Base-by-base conservation (phyloP, 2,329 filamentous ascomycete species). In the Achaetomium macrosporum region DNA sequence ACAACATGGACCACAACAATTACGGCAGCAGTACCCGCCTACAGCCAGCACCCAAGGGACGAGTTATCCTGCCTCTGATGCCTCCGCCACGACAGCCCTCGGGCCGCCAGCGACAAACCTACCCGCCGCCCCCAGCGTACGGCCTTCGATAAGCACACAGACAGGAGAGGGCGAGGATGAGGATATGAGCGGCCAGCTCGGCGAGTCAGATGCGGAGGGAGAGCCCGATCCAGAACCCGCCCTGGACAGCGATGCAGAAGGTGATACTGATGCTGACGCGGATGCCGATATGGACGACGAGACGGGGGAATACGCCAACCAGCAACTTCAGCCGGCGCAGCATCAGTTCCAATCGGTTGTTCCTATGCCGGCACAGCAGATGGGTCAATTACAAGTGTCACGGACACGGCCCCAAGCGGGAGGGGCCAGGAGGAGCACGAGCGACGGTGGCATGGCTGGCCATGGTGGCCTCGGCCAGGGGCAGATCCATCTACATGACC, bases 231-330 rank as follows among this genome's bases (percentile, higher is more conserved):
- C 37, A 30, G 42, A 49, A 20, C 65, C 65, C 3, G 67, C 68
- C 42, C 61, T 59, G 40, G 71, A 73, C 30, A 64, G 71, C 50
- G 70, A 74, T 51, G 71, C 69, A 4, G 71, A 63, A n/a, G 68
- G 65, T 3, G 69, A 63, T 20, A 49, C 51, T 2, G 57, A 58
- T 16, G 40, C 55, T 47, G 61, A 64, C 31, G 67, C 65, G 1
- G 66, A 37, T n/a, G 35, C 15, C 35, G 75, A 77, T 52, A 83
- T 83, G 79, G 79, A 83, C 42, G 79, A 82, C 36, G 78, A 79
- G 47, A 19, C 36, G 16, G 48, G 39, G 31, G 19, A 29, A 16
- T 48, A 50, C 19, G 36, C 25, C 36, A 20, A 64, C 71, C 3
- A 71, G 71, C 25, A 64, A 70, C 4, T 36, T 19, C 53, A 51